Evolutionary conservation across 2,329 filamentous ascomycete species (phyloP), one percentile per base, ranked within the genome.

Genomic region (Cordyceps fumosorosea): DNA sequence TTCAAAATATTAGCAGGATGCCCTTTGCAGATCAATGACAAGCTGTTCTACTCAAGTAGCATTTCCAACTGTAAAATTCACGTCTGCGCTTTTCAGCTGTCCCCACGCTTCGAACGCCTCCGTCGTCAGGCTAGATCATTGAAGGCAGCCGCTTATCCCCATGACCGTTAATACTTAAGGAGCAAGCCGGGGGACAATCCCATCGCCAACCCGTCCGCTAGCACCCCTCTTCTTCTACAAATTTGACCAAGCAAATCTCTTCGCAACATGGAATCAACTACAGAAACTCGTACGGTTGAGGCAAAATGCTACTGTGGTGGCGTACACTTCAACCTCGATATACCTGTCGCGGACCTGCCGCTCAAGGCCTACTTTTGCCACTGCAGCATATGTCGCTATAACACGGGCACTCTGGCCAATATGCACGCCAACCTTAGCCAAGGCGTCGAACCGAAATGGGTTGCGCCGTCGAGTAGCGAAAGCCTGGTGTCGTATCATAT

Each of bases 301-400:
- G 78, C 77, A n/a, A 74, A 73, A 60, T 81, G 80, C 68, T 73
- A 74, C 65, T 82, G 79, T 66, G 74, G 75, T 58, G 73, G 75
- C 26, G 71, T 78, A 6, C 74, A 77, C 66, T 78, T 78, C 68
- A 75, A 70, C 5, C 62, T 81, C 62, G 73, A 76, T 5, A 64
- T 81, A 0, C 75, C 76, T 0, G 65, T 65, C 3, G 68, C 73
- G 0, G 65, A 68, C 1, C 73, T 81, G 0, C 79, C 79, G 0
- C 70, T 81, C 5, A 68, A 70, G 14, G 71, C 73, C 16, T 74
- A 80, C 63, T 69, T 81, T 58, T 81, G 79, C 66, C 75, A 78
- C 63, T 81, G 79, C 69, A 76, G 73, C 65, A 66, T 77, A 34
- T 81, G 79, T 58, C 77, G 79, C 42, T 74, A 75, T 61, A 71